Conservation (phyloP, 306 rosid genomes). For the Pterocarpus macrocarpus region DNA sequence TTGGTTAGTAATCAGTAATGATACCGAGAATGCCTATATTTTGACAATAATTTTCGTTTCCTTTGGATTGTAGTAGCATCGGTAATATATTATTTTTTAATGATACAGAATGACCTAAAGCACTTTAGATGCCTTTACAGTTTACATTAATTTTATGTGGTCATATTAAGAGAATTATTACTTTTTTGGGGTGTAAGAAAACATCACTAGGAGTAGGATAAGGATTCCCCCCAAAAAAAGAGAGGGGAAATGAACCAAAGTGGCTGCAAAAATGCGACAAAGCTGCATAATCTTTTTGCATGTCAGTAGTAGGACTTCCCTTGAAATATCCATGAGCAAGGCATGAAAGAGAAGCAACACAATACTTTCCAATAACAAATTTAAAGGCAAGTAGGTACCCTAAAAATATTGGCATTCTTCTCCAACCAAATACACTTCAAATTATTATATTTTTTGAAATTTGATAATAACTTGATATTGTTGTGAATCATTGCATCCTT, state of each 20-base stretch:
- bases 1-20: not conserved
- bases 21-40: not conserved
- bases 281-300: not conserved
- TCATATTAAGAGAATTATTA: conserved; percentile 1
- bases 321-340: conserved; percentile 4
- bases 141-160: not conserved
- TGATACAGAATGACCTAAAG: not conserved
- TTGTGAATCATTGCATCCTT: not conserved
- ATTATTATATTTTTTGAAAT: not conserved
- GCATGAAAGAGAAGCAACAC: not conserved
- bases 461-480: conserved; percentile 1
- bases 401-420: conserved; percentile 15
- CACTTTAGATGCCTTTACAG: not conserved
- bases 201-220: not conserved
- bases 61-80: not conserved
- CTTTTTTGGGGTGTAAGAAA: not conserved
- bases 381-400: not conserved
- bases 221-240: not conserved
- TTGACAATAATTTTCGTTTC: not conserved
- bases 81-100: not conserved
- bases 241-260: not conserved
- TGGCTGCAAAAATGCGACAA: not conserved
- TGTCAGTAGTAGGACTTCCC: not conserved
- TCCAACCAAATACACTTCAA: conserved; percentile 9
- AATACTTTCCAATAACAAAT: not conserved